Percentiles rank a stretch among this genome's conserved stretches.
Conservation (phyloP, 1,284 basidiomycete species). For the Megacollybia platyphylla region DNA sequence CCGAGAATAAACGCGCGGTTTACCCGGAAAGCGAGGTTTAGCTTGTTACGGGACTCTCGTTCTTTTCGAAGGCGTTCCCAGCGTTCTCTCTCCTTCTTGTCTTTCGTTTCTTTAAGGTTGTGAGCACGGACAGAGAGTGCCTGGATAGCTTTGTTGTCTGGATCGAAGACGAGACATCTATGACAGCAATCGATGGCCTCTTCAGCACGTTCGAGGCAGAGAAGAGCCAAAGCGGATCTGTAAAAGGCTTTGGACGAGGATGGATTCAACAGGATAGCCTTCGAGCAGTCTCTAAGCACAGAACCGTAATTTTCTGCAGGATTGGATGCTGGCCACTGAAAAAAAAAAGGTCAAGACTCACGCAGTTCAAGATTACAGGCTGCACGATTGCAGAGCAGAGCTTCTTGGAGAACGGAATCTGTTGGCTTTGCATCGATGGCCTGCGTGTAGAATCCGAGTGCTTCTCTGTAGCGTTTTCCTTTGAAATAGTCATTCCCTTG, state of each 20-base stretch:
- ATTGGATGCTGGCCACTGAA: neutral
- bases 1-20: constrained; percentile 10
- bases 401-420: constrained; percentile 49
- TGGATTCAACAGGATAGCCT: constrained; percentile 50
- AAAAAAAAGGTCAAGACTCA: constrained; percentile 20
- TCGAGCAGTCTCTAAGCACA: constrained; percentile 76
- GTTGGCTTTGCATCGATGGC: constrained; percentile 77
- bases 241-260: constrained; percentile 74
- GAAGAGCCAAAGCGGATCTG: constrained; percentile 66
- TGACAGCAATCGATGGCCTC: constrained; percentile 76
- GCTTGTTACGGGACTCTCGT: constrained; percentile 28
- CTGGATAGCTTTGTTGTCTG: constrained; percentile 37
- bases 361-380: constrained; percentile 87
- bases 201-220: constrained; percentile 58
- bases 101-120: constrained; percentile 32
- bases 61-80: constrained; percentile 35
- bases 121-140: constrained; percentile 31
- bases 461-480: constrained; percentile 79
- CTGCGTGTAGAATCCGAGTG: constrained; percentile 82
- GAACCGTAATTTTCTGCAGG: constrained; percentile 73
- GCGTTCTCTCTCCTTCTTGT: constrained; percentile 35
- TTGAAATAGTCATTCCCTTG: constrained; percentile 94
- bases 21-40: constrained; percentile 54
- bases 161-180: constrained; percentile 50
- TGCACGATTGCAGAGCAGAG: constrained; percentile 80